Evolutionary conservation across 2,329 filamentous ascomycete genomes (phyloP).

Genomic region (Trichoderma asperellum): DNA sequence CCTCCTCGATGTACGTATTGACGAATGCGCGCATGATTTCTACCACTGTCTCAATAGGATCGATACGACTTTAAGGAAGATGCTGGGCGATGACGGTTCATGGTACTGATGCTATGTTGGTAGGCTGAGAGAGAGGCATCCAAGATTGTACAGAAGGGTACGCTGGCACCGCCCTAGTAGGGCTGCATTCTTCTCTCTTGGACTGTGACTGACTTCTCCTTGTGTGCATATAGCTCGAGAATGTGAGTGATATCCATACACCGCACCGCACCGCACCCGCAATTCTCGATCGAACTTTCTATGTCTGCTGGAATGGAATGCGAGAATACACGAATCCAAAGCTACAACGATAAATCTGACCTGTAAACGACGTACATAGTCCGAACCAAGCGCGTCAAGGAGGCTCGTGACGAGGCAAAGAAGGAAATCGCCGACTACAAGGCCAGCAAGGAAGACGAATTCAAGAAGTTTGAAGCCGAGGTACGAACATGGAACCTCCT

Average conservation of each 20-base stretch:
- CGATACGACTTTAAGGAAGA: not conserved
- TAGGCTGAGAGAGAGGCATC: constrained; percentile 97
- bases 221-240: constrained; percentile 68
- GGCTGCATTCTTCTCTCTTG: not conserved
- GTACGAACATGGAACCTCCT: constrained; percentile 41
- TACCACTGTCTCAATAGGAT: not conserved
- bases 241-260: constrained; percentile 64
- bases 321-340: not conserved
- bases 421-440: constrained; percentile 96
- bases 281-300: not conserved
- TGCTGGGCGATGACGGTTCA: not conserved
- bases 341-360: not conserved
- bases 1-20: constrained; percentile 83
- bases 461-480: constrained; percentile 87
- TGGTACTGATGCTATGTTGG: constrained; percentile 13
- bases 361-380: constrained; percentile 34
- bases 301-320: not conserved
- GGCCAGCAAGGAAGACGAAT: constrained; percentile 88
- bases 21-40: not conserved
- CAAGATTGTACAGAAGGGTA: constrained; percentile 98
- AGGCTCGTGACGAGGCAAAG: constrained; percentile 94
- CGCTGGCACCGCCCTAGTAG: constrained; percentile 33
- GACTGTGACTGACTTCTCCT: constrained; percentile 2
- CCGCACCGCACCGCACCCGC: not conserved
- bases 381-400: constrained; percentile 95